Percentiles rank a stretch among this genome's conserved stretches.
phyloP scores from a whole-genome alignment of 2,329 filamentous ascomycete genomes.

The Bipolaris victoriae region DNA sequence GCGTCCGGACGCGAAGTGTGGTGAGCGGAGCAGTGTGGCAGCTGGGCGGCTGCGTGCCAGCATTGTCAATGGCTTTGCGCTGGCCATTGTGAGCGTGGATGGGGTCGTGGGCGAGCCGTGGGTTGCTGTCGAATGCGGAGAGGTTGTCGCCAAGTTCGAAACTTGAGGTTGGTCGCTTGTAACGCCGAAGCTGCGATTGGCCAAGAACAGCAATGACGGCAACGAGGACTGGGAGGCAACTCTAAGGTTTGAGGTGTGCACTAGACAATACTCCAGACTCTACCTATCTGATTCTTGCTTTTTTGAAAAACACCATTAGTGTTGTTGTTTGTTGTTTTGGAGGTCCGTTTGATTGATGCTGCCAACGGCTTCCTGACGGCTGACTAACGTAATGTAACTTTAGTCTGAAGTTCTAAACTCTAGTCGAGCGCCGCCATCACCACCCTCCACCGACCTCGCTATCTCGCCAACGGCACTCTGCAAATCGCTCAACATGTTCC shows the following conservation, averaged over 20 bases:
- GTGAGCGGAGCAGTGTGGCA: slow-evolving; percentile 46
- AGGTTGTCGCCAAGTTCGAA: slow-evolving; percentile 31
- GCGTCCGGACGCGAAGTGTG: slow-evolving; percentile 41
- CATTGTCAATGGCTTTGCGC: slow-evolving; percentile 55
- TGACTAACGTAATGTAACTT: slow-evolving; percentile 27
- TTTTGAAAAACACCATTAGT: background rate
- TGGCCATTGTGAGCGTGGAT: slow-evolving; percentile 53
- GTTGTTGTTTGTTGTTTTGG: slow-evolving; percentile 1
- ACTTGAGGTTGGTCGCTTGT: slow-evolving; percentile 31
- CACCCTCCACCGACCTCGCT: slow-evolving; percentile 34
- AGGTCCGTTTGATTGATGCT: slow-evolving; percentile 8
- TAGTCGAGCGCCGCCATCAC: slow-evolving; percentile 34
- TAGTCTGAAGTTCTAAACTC: slow-evolving; percentile 28
- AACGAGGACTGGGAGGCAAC: slow-evolving; percentile 24
- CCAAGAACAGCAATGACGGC: slow-evolving; percentile 28
- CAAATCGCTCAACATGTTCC: slow-evolving; percentile 73
- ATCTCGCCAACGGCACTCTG: slow-evolving; percentile 27
- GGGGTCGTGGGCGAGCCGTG: slow-evolving; percentile 34
- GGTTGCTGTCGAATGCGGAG: slow-evolving; percentile 31
- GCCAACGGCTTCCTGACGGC: slow-evolving; percentile 12
- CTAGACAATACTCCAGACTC: background rate
- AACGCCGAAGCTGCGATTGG: slow-evolving; percentile 41
- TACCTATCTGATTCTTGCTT: background rate
- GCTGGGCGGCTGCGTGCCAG: slow-evolving; percentile 55
- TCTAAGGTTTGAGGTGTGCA: slow-evolving; percentile 6